Conservation (phyloP, 805 yeast genomes). For the Kurtzmaniella cleridarum region DNA sequence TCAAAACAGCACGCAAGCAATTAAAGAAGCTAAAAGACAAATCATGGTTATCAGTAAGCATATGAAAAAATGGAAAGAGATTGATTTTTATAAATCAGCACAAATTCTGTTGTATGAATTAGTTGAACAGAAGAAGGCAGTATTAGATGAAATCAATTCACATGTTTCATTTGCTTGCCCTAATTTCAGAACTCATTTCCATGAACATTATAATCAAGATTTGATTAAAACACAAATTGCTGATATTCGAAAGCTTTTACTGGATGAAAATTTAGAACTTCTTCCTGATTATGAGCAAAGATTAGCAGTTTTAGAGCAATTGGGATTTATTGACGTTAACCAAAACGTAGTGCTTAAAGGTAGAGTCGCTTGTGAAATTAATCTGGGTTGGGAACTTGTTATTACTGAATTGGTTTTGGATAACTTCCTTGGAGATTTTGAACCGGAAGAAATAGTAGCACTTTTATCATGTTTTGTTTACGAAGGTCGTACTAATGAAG, state of each 20-base stretch:
- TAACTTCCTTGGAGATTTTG: slow-evolving; percentile 87
- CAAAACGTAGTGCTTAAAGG: slow-evolving; percentile 84
- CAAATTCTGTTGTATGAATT: slow-evolving; percentile 33
- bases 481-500: slow-evolving; percentile 70
- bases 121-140: slow-evolving; percentile 28
- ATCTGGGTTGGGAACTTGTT: slow-evolving; percentile 86
- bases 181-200: slow-evolving; percentile 40
- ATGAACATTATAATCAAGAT: slow-evolving; percentile 41
- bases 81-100: slow-evolving; percentile 29
- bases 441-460: slow-evolving; percentile 96
- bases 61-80: slow-evolving; percentile 40
- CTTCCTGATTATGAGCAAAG: slow-evolving; percentile 94
- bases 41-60: slow-evolving; percentile 29
- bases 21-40: slow-evolving; percentile 30
- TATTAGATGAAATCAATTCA: slow-evolving; percentile 23
- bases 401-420: slow-evolving; percentile 86
- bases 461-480: slow-evolving; percentile 86
- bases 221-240: slow-evolving; percentile 46
- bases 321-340: slow-evolving; percentile 74
- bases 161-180: slow-evolving; percentile 29
- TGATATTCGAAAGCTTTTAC: slow-evolving; percentile 53
- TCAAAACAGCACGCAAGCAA: slow-evolving; percentile 28
- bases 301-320: slow-evolving; percentile 64
- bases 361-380: slow-evolving; percentile 87
- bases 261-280: slow-evolving; percentile 84